A percentile compares a stretch with the other conserved stretches of the same genome.
These are phyloP conservation scores for Calonectria henricotiae DNA, from an alignment of 2,329 filamentous ascomycete genomes.

Conservation along the genomic window DNA sequence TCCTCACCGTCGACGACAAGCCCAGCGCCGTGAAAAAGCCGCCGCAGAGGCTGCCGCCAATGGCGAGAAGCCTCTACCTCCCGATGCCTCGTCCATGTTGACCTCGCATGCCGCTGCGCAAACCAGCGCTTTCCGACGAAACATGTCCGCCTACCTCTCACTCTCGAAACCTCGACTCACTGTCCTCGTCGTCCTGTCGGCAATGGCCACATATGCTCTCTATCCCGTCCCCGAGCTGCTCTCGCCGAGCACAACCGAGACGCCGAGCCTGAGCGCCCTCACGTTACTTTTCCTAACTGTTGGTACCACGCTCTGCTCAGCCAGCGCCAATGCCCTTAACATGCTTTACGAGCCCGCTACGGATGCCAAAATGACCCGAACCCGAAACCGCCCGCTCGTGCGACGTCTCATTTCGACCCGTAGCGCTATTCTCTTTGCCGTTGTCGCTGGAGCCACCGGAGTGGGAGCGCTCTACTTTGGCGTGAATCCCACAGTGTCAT, in stretches of 20 bases:
- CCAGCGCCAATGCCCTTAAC: conserved; percentile 93
- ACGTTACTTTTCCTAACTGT: conserved; percentile 93
- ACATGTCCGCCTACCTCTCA: conserved; percentile 86
- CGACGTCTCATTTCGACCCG: conserved; percentile 82
- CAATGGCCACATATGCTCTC: conserved; percentile 91
- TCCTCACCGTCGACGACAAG: conserved; percentile 58
- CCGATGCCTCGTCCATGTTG: conserved; percentile 71
- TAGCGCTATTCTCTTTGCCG: conserved; percentile 84
- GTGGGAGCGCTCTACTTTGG: conserved; percentile 85
- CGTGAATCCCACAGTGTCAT: conserved; percentile 94
- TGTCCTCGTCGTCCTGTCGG: conserved; percentile 90
- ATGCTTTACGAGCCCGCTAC: conserved; percentile 96
- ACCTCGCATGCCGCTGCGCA: conserved; percentile 68
- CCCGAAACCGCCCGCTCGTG: conserved; percentile 90
- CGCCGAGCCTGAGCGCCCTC: conserved; percentile 89
- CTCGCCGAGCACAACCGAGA: conserved; percentile 74
- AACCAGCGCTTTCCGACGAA: conserved; percentile 72
- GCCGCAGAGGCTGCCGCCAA: conserved; percentile 42
- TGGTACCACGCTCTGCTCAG: conserved; percentile 90
- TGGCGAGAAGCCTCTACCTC: conserved; percentile 58
- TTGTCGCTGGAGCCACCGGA: conserved; percentile 80
- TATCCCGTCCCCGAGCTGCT: conserved; percentile 94
- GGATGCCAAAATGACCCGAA: conserved; percentile 95
- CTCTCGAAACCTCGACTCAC: conserved; percentile 96
- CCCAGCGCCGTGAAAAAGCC: conserved; percentile 50